Evolutionary conservation across 1,139 yeast species (phyloP).

Genomic region (Waltiozyma sp.): DNA sequence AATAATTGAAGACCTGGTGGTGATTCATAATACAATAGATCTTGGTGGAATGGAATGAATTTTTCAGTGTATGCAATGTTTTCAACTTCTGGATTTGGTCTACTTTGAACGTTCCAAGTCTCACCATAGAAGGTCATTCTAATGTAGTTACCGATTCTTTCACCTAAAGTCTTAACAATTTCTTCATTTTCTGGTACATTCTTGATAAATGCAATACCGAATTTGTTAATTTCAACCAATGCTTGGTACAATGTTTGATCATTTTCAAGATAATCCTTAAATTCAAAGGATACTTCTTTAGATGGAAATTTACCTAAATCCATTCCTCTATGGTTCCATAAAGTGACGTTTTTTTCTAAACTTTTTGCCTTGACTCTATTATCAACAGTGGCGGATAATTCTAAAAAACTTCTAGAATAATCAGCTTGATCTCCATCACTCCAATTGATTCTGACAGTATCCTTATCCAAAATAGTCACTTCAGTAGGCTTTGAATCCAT

Average conservation of each 20-base stretch:
- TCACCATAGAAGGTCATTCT: constrained; percentile 68
- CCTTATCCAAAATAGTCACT: constrained; percentile 21
- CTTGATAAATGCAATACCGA: constrained; percentile 49
- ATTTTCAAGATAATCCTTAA: constrained; percentile 32
- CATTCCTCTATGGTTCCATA: constrained; percentile 28
- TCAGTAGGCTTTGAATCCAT: constrained; percentile 21
- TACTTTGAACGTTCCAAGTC: constrained; percentile 58
- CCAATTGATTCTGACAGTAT: constrained; percentile 42
- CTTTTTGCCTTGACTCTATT: constrained; percentile 23
- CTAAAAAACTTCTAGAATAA: constrained; percentile 39
- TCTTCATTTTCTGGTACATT: constrained; percentile 32
- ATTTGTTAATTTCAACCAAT: constrained; percentile 38
- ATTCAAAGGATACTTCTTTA: constrained; percentile 23
- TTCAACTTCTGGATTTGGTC: constrained; percentile 41
- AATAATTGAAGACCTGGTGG: constrained; percentile 76
- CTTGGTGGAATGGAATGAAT: constrained; percentile 72
- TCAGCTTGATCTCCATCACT: constrained; percentile 36
- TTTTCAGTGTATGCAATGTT: constrained; percentile 66
- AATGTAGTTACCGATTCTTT: constrained; percentile 50
- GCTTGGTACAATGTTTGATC: constrained; percentile 29
- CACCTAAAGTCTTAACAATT: constrained; percentile 38
- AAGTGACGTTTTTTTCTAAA: constrained; percentile 24
- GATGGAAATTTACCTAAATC: constrained; percentile 18
- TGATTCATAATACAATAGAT: constrained; percentile 65
- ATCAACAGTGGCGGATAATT: constrained; percentile 28